Evolutionary conservation across 208 protist species (phyloP), one percentile per base, ranked within the genome.

Genomic region (Borovskyia barvae): DNA sequence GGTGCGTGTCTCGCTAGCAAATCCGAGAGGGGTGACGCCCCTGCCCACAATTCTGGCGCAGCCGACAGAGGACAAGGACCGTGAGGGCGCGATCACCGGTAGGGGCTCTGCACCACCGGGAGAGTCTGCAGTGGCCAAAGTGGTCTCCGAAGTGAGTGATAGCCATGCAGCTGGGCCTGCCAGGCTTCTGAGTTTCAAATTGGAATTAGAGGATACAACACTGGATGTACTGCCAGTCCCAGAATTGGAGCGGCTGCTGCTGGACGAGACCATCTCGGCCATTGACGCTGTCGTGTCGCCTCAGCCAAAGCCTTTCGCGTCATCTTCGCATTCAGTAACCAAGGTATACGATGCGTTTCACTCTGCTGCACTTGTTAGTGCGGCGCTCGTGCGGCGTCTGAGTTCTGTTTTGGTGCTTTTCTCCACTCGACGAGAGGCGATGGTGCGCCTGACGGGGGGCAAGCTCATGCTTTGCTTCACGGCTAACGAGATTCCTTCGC

Each of bases 401-500:
- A 65, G 65, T 12, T 61, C 75, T 26, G 77, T 87, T 2, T 49
- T 80, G 17, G 77, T 90, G 37, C 80, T 93, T 61, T 93, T 86
- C 58, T 77, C 82, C 3, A 70, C 79, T 2, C 60, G 70, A 9
- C 73, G 82, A 15, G 49, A 61, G 4, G 67, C 79, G 5, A 56
- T 82, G 22, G 86, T 79, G 22, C 62, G 66, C 25, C 69, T 77
- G 32, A 74, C 50, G 45, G 77, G 77, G 7, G 74, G 75, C 35
- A 87, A 83, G 61, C 58, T 93, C 33, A 77, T 91, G 69, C 52
- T 93, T n/a, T 86, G 81, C 57, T 87, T 93, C 55, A 83, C 71
- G 0, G 62, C 47, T 0, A 19, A 61, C 33, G 12, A 40, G 5
- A 63, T 49, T 3, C 87, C 87, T 28, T 80, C 50, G 9, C 51